These are phyloP conservation scores for Cordyceps cicadae DNA, from an alignment of 2,329 filamentous ascomycete genomes.

Conservation along the genomic window DNA sequence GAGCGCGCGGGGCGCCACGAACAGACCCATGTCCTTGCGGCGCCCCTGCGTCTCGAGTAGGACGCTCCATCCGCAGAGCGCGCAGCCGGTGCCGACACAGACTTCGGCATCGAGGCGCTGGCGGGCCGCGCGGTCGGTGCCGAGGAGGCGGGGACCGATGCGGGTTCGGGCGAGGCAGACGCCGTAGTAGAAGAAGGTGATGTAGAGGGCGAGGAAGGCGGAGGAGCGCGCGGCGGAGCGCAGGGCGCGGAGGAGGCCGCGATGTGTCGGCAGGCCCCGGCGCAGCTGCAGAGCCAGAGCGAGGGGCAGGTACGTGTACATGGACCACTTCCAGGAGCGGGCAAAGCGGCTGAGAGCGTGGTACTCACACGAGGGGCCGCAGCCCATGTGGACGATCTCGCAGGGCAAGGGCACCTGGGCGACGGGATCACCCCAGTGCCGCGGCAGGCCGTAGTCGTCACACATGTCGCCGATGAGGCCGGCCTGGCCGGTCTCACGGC, in stretches of 20 bases:
- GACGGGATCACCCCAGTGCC: conserved; percentile 64
- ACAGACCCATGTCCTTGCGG: conserved; percentile 68
- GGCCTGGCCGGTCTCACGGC: conserved; percentile 62
- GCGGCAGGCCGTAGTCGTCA: conserved; percentile 58
- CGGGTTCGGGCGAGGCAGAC: conserved; percentile 71
- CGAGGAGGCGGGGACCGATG: conserved; percentile 60
- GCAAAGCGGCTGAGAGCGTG: conserved; percentile 62
- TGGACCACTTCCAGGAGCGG: conserved; percentile 64
- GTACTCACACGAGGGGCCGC: conserved; percentile 63
- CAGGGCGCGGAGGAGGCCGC: conserved; percentile 44
- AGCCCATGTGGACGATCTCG: conserved; percentile 75
- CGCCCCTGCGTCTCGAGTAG: conserved; percentile 59
- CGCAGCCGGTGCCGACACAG: conserved; percentile 64
- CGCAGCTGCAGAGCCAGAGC: conserved; percentile 56
- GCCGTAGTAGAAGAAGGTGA: conserved; percentile 74
- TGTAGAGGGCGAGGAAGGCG: conserved; percentile 68
- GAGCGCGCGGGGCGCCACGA: conserved; percentile 70
- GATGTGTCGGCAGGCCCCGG: conserved; percentile 20
- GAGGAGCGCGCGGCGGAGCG: conserved; percentile 61
- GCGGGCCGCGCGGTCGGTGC: conserved; percentile 37
- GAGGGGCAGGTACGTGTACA: conserved; percentile 68
- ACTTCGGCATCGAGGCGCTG: conserved; percentile 53
- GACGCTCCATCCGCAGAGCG: conserved; percentile 75
- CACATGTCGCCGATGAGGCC: conserved; percentile 64
- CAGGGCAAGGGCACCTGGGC: conserved; percentile 67